Percentiles rank a stretch among this genome's conserved stretches.
Conservation (phyloP, 2,329 filamentous ascomycete genomes). For the Stachybotrys chartarum region DNA sequence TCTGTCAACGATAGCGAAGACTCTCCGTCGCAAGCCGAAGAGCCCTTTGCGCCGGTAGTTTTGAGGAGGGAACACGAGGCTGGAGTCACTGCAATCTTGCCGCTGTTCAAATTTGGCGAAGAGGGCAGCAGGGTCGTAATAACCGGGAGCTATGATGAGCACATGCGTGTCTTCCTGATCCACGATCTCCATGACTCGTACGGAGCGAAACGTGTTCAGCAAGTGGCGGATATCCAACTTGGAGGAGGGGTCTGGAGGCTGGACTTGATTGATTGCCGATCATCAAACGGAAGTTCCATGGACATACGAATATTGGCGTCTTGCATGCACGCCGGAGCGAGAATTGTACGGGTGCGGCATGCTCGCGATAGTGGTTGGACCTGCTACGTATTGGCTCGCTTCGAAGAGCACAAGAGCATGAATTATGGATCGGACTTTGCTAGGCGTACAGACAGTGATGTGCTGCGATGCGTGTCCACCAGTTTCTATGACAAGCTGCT, state of each 20-base stretch:
- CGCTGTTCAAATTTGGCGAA: conserved; percentile 40
- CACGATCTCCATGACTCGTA: conserved; percentile 32
- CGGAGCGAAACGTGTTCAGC: conserved; percentile 32
- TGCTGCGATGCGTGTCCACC: conserved; percentile 53
- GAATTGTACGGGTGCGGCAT: conserved; percentile 47
- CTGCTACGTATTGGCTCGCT: conserved; percentile 61
- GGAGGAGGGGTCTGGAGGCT: conserved; percentile 85
- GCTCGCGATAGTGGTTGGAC: conserved; percentile 39
- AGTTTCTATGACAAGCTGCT: conserved; percentile 71
- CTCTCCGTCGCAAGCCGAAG: conserved; percentile 6
- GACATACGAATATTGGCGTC: conserved; percentile 62
- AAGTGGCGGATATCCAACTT: conserved; percentile 59
- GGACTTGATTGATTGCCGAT: conserved; percentile 44
- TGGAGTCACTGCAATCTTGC: conserved; percentile 81
- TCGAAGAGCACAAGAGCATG: conserved; percentile 88
- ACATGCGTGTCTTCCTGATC: conserved; percentile 59
- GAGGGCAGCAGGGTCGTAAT: conserved; percentile 53
- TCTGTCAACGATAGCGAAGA: conserved; percentile 8
- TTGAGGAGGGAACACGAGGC: conserved; percentile 57
- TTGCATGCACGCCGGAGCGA: conserved; percentile 86
- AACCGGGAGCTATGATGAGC: conserved; percentile 90
- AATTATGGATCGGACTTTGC: conserved; percentile 81
- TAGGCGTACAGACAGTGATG: conserved; percentile 20
- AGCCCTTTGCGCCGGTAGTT: conserved; percentile 16
- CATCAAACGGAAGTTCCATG: conserved; percentile 15